A percentile compares a stretch with the other conserved stretches of the same genome.
These are phyloP conservation scores for Candida hungchunana DNA, from an alignment of 805 yeast species.

Conservation along the genomic window DNA sequence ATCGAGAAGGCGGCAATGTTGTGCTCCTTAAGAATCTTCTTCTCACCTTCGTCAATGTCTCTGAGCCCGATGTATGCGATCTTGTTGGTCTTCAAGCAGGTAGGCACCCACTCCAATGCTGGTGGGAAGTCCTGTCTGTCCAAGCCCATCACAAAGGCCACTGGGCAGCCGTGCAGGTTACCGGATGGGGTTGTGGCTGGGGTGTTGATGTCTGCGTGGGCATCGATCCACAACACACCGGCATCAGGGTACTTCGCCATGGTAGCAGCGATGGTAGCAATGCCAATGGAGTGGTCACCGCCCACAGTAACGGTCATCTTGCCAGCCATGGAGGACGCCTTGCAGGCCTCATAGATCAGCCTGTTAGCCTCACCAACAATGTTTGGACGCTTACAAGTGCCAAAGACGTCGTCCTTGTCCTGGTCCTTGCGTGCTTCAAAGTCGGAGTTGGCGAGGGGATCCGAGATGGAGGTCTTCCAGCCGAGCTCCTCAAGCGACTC, in stretches of 20 bases:
- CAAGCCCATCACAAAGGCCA: conserved; percentile 83
- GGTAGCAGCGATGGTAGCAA: conserved; percentile 87
- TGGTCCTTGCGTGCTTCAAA: conserved; percentile 38
- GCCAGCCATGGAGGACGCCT: conserved; percentile 41
- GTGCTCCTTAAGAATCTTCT: conserved; percentile 61
- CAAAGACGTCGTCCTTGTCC: conserved; percentile 46
- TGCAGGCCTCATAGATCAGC: conserved; percentile 57
- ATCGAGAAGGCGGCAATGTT: conserved; percentile 84
- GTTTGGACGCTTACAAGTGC: conserved; percentile 63
- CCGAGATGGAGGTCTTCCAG: conserved; percentile 55
- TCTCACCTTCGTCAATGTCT: conserved; percentile 88
- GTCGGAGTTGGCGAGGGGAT: conserved; percentile 50
- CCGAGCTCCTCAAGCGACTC: conserved; percentile 61
- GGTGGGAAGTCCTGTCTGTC: conserved; percentile 65
- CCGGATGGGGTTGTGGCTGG: conserved; percentile 81
- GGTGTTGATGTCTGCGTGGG: conserved; percentile 96
- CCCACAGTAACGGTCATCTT: conserved; percentile 82
- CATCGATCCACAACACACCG: conserved; percentile 93
- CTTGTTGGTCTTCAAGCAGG: conserved; percentile 57
- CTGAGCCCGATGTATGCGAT: conserved; percentile 92
- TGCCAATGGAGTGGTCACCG: conserved; percentile 96
- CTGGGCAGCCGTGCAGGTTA: conserved; percentile 95
- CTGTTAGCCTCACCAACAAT: conserved; percentile 73
- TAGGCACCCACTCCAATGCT: conserved; percentile 77
- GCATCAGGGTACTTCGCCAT: conserved; percentile 78